Evolutionary conservation across 2,329 filamentous ascomycete species (phyloP).

Genomic region (Xylariaceae sp.): DNA sequence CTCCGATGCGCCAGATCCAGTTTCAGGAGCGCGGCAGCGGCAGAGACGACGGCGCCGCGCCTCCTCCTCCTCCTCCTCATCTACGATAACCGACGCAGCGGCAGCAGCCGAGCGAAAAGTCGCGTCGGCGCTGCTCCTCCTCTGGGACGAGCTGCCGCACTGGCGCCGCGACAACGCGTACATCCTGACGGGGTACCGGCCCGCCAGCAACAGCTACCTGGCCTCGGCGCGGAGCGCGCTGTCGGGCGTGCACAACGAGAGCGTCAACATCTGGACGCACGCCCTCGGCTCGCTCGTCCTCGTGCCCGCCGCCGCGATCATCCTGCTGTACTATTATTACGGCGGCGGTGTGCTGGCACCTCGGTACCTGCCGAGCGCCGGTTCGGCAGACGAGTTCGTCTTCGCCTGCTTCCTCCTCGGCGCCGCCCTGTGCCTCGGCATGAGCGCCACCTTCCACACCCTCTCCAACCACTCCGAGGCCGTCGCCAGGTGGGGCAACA

Average conservation of each 20-base stretch:
- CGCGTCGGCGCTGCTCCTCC: constrained; percentile 39
- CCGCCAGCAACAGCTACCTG: constrained; percentile 45
- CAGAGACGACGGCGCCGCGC: constrained; percentile 29
- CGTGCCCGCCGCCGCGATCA: constrained; percentile 39
- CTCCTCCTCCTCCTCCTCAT: constrained; percentile 27
- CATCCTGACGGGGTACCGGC: constrained; percentile 51
- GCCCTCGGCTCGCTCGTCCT: constrained; percentile 61
- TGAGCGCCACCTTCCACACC: constrained; percentile 81
- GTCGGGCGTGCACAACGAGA: constrained; percentile 56
- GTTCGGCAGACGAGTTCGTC: constrained; percentile 58
- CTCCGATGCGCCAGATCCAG: constrained; percentile 14
- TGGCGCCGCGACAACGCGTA: constrained; percentile 58
- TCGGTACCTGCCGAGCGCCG: constrained; percentile 57
- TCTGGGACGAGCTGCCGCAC: constrained; percentile 52
- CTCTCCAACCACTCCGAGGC: constrained; percentile 76
- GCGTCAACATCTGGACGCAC: constrained; percentile 59
- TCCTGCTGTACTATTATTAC: constrained; percentile 48
- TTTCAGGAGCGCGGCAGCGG: constrained; percentile 12
- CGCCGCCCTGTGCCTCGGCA: constrained; percentile 65
- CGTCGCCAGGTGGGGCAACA: constrained; percentile 80
- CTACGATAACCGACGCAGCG: constrained; percentile 13
- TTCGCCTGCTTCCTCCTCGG: constrained; percentile 77
- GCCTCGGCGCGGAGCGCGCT: constrained; percentile 36
- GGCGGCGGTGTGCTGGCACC: constrained; percentile 56
- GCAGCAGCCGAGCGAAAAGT: constrained; percentile 35